Evolutionary conservation across 2,329 filamentous ascomycete genomes (phyloP).

Genomic region (Xylaria arbuscula): DNA sequence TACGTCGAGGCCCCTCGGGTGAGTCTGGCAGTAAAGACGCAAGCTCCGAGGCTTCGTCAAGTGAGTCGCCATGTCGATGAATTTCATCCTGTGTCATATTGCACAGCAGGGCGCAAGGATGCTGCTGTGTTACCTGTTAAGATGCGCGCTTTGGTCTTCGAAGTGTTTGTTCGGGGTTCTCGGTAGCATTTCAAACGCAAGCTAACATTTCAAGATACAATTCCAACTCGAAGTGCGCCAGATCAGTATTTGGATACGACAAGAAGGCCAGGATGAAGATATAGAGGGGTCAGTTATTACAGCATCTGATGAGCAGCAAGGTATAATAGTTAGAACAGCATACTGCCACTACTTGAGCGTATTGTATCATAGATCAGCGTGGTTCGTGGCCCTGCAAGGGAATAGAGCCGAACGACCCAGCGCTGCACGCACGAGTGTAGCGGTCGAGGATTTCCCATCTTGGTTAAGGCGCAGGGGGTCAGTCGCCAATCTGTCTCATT

Average conservation of each 20-base stretch:
- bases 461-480: slow-evolving; percentile 13
- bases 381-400: slow-evolving; percentile 17
- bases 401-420: slow-evolving; percentile 9
- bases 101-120: neutral
- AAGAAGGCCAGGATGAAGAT: slow-evolving; percentile 6
- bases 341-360: neutral
- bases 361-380: slow-evolving; percentile 7
- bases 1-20: slow-evolving; percentile 39
- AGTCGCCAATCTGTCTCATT: slow-evolving; percentile 28
- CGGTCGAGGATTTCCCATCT: slow-evolving; percentile 7
- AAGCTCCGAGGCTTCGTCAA: slow-evolving; percentile 32
- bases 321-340: neutral
- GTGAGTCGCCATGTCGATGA: slow-evolving; percentile 17
- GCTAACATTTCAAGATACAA: slow-evolving; percentile 17
- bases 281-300: slow-evolving; percentile 18
- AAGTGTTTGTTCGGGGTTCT: slow-evolving; percentile 4
- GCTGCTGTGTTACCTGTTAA: neutral
- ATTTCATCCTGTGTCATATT: slow-evolving; percentile 24
- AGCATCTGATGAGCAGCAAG: slow-evolving; percentile 7
- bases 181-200: slow-evolving; percentile 11
- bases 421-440: neutral
- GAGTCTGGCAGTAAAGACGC: slow-evolving; percentile 26
- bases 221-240: slow-evolving; percentile 8
- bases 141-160: slow-evolving; percentile 1
- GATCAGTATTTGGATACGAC: slow-evolving; percentile 14